Base-by-base conservation (phyloP, 2,329 filamentous ascomycete genomes). In the Fusarium sp. region DNA sequence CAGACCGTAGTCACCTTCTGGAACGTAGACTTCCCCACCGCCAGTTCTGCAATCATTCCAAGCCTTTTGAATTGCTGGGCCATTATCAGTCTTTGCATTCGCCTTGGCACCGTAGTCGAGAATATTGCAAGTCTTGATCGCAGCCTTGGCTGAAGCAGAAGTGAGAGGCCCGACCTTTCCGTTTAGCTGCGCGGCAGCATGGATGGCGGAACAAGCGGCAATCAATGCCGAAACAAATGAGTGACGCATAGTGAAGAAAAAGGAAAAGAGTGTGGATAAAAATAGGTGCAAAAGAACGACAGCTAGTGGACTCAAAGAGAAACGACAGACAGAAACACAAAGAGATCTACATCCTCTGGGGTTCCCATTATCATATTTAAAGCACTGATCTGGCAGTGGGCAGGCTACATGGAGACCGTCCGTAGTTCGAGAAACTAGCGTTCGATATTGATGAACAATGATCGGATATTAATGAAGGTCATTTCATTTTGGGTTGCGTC, bases 111-210 rank as follows among this genome's bases (percentile, higher is more conserved):
- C 74, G 10, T 76, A 75, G 20, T 76, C 57, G 20, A 71, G 24
- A n/a, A 76, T 68, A 20, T 75, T 75, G 64, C 74, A 76, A 3
- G 65, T 74, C 54, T 76, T 75, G 36, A 66, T 36, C 1, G 74
- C 67, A 14, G 70, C 73, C 50, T 76, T 76, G 32, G 44, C 60
- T 17, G 70, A 52, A 3, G 20, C 39, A 13, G 39, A 65, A 3
- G 70, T 76, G 8, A 64, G 51, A 8, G 72, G 72, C 9, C 74
- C 74, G n/a, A 76, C 74, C 32, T 60, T 63, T 15, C 73, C 74
- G 24, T 39, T 75, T 5, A 76, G 55, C 67, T 76, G 74, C 62
- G 72, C 74, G 62, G 70, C 70, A 69, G 73, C 70, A 8, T 73
- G 64, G 13, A 72, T 1, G 50, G 73, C 73, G 11, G 62, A 73